These are phyloP conservation scores for Monosporozyma aerobia DNA, from an alignment of 805 yeast genomes.

Conservation along the genomic window DNA sequence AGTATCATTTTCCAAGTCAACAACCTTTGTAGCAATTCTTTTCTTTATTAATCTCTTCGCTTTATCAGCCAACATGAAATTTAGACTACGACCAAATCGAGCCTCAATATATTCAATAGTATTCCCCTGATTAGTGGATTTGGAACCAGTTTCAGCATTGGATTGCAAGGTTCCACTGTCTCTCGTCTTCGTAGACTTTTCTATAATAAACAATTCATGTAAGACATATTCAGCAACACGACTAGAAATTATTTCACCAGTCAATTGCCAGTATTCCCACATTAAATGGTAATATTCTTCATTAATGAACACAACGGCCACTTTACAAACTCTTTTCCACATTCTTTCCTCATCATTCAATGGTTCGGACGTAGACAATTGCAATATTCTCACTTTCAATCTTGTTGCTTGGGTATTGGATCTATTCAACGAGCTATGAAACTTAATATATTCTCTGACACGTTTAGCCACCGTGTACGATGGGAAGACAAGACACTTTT, in stretches of 20 bases:
- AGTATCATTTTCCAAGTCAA: slow-evolving; percentile 25
- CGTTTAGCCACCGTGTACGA: slow-evolving; percentile 71
- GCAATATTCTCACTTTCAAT: slow-evolving; percentile 50
- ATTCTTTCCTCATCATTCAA: slow-evolving; percentile 47
- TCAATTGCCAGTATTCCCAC: slow-evolving; percentile 90
- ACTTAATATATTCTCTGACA: slow-evolving; percentile 69
- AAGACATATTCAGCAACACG: slow-evolving; percentile 79
- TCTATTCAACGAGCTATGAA: slow-evolving; percentile 19
- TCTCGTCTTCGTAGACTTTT: slow-evolving; percentile 18
- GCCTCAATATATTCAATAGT: slow-evolving; percentile 61
- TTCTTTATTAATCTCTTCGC: slow-evolving; percentile 69
- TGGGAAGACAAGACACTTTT: slow-evolving; percentile 67
- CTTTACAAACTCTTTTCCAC: slow-evolving; percentile 52
- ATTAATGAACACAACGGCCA: slow-evolving; percentile 76
- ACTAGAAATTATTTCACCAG: slow-evolving; percentile 95
- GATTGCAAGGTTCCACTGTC: slow-evolving; percentile 4
- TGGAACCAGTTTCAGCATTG: background rate
- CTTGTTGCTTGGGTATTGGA: slow-evolving; percentile 14
- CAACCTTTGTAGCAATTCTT: slow-evolving; percentile 63
- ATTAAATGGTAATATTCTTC: slow-evolving; percentile 49
- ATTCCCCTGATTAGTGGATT: background rate
- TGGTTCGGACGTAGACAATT: slow-evolving; percentile 65
- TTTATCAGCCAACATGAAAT: slow-evolving; percentile 60
- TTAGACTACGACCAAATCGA: slow-evolving; percentile 76
- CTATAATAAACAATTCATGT: slow-evolving; percentile 43